phyloP scores from a whole-genome alignment of 2,329 filamentous ascomycete species.

The Zymoseptoria tritici region DNA sequence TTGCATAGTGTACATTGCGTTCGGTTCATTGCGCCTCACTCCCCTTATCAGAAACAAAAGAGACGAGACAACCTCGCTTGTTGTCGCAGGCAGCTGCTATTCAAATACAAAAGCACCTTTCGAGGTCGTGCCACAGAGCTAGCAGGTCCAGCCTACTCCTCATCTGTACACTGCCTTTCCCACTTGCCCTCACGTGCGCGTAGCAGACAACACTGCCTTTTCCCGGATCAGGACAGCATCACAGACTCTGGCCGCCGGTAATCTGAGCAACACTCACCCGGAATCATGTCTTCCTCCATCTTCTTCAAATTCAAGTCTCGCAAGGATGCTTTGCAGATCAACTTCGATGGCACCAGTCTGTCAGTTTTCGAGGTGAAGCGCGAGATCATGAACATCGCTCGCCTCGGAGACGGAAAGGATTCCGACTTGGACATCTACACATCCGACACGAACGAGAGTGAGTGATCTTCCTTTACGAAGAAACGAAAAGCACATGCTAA shows the following conservation, averaged over 20 bases:
- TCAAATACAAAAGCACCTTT: constrained; percentile 24
- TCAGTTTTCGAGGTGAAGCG: constrained; percentile 98
- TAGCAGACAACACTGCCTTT: constrained; percentile 9
- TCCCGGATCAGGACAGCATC: constrained; percentile 5
- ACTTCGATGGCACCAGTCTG: constrained; percentile 95
- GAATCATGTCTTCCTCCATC: constrained; percentile 86
- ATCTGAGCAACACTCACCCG: constrained; percentile 1
- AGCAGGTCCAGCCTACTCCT: constrained; percentile 18
- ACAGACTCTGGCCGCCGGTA: background rate
- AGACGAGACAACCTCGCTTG: constrained; percentile 5
- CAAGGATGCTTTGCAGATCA: constrained; percentile 87
- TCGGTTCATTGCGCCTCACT: constrained; percentile 10
- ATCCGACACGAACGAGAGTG: constrained; percentile 85
- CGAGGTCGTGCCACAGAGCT: constrained; percentile 22
- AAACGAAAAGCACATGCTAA: constrained; percentile 17
- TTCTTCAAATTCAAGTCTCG: constrained; percentile 99
- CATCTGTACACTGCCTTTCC: constrained; percentile 21
- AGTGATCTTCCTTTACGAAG: constrained; percentile 27
- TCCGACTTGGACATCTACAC: constrained; percentile 94
- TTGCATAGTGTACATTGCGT: constrained; percentile 10
- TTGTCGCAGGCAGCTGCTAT: constrained; percentile 26
- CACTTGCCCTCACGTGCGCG: constrained; percentile 9
- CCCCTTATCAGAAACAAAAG: constrained; percentile 10
- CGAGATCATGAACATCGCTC: constrained; percentile 93
- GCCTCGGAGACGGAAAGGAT: constrained; percentile 88